These are phyloP conservation scores for Geopyxis carbonaria DNA, from an alignment of 495 filamentous ascomycete species.

Conservation along the genomic window DNA sequence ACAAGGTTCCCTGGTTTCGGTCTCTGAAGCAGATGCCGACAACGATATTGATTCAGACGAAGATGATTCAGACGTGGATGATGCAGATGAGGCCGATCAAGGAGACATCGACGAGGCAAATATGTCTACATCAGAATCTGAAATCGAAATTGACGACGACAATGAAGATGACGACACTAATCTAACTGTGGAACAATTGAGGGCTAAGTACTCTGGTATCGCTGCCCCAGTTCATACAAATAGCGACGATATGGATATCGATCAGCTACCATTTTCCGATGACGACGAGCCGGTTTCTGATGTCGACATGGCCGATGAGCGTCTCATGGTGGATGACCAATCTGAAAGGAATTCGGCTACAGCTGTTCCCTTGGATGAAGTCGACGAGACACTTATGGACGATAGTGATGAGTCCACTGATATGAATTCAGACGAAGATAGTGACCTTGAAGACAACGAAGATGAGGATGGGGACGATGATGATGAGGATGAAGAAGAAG, in stretches of 20 bases:
- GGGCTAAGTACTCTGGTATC: constrained; percentile 58
- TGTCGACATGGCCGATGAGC: constrained; percentile 8
- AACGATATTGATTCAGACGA: constrained; percentile 29
- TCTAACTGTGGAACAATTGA: constrained; percentile 63
- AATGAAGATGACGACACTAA: constrained; percentile 42
- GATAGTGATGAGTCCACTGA: constrained; percentile 70
- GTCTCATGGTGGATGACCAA: constrained; percentile 14
- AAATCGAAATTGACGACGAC: constrained; percentile 35
- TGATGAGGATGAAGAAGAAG: constrained; percentile 28
- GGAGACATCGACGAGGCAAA: constrained; percentile 32
- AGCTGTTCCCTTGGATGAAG: constrained; percentile 41
- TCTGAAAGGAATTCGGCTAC: constrained; percentile 25
- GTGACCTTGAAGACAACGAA: constrained; percentile 32
- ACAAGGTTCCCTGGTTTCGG: constrained; percentile 8
- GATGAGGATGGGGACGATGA: constrained; percentile 36
- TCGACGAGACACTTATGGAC: constrained; percentile 48
- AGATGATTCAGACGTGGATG: constrained; percentile 37
- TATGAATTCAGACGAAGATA: constrained; percentile 55
- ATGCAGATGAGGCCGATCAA: constrained; percentile 25
- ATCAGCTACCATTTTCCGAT: constrained; percentile 8
- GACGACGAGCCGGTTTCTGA: constrained; percentile 7
- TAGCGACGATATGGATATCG: constrained; percentile 7
- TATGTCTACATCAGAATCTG: constrained; percentile 31
- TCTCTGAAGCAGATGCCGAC: constrained; percentile 28
- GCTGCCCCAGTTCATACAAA: constrained; percentile 3